Evolutionary conservation across 106 monocot species (phyloP).

Genomic region (Narthecium ossifragum): DNA sequence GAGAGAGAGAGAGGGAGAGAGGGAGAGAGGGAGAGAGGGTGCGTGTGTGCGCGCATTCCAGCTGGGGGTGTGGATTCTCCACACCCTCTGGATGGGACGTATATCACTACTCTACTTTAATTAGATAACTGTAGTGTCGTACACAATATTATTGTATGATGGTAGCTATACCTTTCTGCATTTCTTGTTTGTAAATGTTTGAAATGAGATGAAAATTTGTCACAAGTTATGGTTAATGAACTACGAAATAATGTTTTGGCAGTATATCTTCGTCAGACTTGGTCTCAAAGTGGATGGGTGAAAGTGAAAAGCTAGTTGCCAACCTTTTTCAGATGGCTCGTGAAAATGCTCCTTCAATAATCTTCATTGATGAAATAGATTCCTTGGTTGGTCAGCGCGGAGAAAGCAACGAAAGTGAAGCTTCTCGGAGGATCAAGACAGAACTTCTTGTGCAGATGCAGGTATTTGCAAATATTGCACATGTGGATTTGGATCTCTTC

Average conservation of each 20-base stretch:
- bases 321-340: conserved; percentile 84
- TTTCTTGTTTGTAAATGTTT: not conserved
- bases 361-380: conserved; percentile 72
- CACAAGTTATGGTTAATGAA: too few relatives aligned
- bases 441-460: conserved; percentile 99
- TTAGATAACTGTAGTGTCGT: too few relatives aligned
- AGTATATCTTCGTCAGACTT: conserved; percentile 97
- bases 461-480: conserved; percentile 38
- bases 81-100: too few relatives aligned
- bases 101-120: too few relatives aligned
- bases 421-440: conserved; percentile 88
- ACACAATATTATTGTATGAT: too few relatives aligned
- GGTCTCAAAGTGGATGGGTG: conserved; percentile 97
- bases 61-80: too few relatives aligned
- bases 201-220: not conserved
- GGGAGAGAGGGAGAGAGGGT: too few relatives aligned
- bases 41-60: too few relatives aligned
- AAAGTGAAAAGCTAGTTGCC: conserved; percentile 91
- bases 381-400: conserved; percentile 60
- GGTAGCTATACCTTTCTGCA: too few relatives aligned
- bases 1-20: too few relatives aligned
- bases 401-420: conserved; percentile 90
- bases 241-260: too few relatives aligned
- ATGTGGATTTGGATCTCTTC: too few relatives aligned
- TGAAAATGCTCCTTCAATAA: conserved; percentile 71